These are phyloP conservation scores for Chaetomium sp. DNA, from an alignment of 2,329 filamentous ascomycete genomes.

Conservation along the genomic window DNA sequence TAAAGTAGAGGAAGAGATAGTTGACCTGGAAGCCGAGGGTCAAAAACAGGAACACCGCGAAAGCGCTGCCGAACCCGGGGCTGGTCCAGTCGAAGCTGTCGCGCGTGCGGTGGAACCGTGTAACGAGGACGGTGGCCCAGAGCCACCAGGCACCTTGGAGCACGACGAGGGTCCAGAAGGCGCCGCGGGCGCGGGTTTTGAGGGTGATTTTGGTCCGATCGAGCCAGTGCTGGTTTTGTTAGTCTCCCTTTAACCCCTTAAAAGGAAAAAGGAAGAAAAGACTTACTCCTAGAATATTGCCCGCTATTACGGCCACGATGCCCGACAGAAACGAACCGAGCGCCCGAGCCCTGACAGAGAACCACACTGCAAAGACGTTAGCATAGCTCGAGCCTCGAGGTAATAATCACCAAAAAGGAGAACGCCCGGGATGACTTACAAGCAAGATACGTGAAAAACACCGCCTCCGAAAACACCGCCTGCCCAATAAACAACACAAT, in stretches of 20 bases:
- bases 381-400: background rate
- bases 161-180: background rate
- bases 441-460: constrained; percentile 1
- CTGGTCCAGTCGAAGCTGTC: background rate
- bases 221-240: background rate
- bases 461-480: background rate
- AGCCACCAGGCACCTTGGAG: background rate
- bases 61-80: background rate
- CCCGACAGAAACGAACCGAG: background rate
- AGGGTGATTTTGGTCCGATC: background rate
- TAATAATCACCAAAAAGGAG: too few relatives aligned
- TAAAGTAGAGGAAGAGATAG: background rate
- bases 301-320: background rate
- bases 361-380: background rate
- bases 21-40: constrained; percentile 1
- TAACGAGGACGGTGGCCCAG: background rate
- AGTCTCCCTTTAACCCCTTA: background rate
- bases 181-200: background rate
- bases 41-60: background rate
- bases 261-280: background rate
- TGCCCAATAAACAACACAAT: background rate
- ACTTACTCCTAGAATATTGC: background rate
- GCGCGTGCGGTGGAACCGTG: background rate
- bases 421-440: background rate
- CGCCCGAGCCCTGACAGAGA: background rate